phyloP scores from a whole-genome alignment of 306 rosid species.

The Alnus glutinosa region DNA sequence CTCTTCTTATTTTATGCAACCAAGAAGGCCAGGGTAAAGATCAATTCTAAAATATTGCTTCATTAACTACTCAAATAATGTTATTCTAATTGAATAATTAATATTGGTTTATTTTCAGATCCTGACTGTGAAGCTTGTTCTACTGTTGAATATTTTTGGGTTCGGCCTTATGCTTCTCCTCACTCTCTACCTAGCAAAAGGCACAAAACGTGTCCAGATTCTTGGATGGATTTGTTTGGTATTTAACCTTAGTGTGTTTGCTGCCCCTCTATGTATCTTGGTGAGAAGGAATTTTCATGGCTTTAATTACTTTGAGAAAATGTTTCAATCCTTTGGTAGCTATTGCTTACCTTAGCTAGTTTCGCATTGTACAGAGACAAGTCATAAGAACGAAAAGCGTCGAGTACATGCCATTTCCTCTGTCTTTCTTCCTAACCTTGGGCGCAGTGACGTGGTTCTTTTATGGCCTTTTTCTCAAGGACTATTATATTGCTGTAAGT shows the following conservation, averaged over 20 bases:
- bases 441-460: slow-evolving; percentile 96
- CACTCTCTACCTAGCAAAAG: slow-evolving; percentile 60
- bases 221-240: slow-evolving; percentile 89
- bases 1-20: slow-evolving; percentile 68
- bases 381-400: slow-evolving; percentile 78
- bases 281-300: slow-evolving; percentile 34
- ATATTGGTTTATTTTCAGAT: slow-evolving; percentile 41
- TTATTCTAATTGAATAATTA: neutral
- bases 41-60: neutral
- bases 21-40: slow-evolving; percentile 59
- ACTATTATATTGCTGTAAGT: slow-evolving; percentile 84
- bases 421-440: slow-evolving; percentile 76
- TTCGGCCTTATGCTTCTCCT: slow-evolving; percentile 71
- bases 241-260: slow-evolving; percentile 77
- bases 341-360: neutral
- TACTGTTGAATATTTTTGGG: slow-evolving; percentile 69
- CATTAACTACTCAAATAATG: neutral
- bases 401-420: slow-evolving; percentile 85
- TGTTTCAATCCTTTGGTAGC: too few species aligned
- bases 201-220: slow-evolving; percentile 53
- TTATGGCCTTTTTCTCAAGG: slow-evolving; percentile 80
- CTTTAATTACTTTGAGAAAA: neutral
- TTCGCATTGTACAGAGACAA: slow-evolving; percentile 48
- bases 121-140: slow-evolving; percentile 51
- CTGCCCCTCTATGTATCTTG: slow-evolving; percentile 84